phyloP scores from a whole-genome alignment of 176 grass and related monocot genomes.

The Chrysopogon serrulatus region DNA sequence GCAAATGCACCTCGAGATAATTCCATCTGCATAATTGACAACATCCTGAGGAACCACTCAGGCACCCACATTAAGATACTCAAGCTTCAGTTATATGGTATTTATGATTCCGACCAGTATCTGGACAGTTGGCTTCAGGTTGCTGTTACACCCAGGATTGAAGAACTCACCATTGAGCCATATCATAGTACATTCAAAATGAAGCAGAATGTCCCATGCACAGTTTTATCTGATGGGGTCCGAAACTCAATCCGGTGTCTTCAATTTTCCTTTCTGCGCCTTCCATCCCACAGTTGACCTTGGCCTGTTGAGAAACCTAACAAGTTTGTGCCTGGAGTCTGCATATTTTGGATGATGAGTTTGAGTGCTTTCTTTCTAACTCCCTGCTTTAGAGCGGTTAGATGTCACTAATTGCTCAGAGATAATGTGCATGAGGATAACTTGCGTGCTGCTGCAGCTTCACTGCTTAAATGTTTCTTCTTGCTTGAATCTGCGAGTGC shows the following conservation, averaged over 20 bases:
- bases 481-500: neutral
- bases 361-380: neutral
- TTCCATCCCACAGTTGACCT: neutral
- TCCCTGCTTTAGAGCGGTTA: neutral
- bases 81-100: neutral
- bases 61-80: neutral
- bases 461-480: neutral
- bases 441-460: neutral
- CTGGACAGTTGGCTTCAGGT: neutral
- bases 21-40: neutral
- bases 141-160: slow-evolving; percentile 21
- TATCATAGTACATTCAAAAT: accelerated
- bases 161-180: neutral
- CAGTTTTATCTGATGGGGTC: neutral
- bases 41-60: neutral
- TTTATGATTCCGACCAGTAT: neutral
- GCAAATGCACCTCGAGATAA: neutral
- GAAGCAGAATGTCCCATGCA: neutral
- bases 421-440: neutral
- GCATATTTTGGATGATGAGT: no score
- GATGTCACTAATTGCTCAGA: neutral
- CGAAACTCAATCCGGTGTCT: neutral
- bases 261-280: neutral
- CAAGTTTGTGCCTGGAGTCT: no score
- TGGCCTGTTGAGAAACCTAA: no score